phyloP scores from a whole-genome alignment of 2,329 filamentous ascomycete species.

The Curvularia eragrostidis region DNA sequence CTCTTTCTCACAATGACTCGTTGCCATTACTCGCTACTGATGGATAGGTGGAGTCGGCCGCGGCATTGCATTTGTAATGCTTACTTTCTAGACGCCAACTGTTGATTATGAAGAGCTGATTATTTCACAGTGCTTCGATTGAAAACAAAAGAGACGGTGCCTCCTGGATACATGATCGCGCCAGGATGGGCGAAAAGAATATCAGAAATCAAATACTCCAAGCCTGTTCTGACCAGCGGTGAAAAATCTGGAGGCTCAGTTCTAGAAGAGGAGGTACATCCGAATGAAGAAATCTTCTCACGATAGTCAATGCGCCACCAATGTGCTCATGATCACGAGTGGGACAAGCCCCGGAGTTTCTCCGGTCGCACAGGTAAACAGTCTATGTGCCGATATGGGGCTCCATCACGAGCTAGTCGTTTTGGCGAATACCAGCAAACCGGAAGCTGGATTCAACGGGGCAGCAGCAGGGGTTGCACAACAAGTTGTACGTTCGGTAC shows the following conservation, averaged over 20 bases:
- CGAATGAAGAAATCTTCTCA: background rate
- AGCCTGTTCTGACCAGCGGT: background rate
- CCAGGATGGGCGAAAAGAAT: background rate
- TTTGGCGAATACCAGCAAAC: slow-evolving; percentile 1
- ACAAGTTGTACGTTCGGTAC: background rate
- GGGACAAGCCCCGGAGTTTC: background rate
- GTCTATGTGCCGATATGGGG: background rate
- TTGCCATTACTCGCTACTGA: background rate
- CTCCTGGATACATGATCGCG: background rate
- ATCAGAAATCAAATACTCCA: background rate
- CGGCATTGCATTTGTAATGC: background rate
- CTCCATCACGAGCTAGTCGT: slow-evolving; percentile 1
- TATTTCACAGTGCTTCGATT: background rate
- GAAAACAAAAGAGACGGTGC: background rate
- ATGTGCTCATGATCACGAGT: background rate
- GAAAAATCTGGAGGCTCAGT: background rate
- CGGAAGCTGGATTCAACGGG: background rate
- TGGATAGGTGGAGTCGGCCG: background rate
- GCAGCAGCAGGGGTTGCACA: background rate
- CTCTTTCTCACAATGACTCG: background rate
- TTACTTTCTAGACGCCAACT: background rate
- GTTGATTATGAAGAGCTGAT: background rate
- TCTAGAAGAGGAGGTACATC: background rate
- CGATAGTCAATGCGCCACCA: background rate
- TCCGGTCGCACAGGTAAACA: background rate